These are phyloP conservation scores for Elsinoe necatrix DNA, from an alignment of 2,329 filamentous ascomycete genomes.

Conservation along the genomic window DNA sequence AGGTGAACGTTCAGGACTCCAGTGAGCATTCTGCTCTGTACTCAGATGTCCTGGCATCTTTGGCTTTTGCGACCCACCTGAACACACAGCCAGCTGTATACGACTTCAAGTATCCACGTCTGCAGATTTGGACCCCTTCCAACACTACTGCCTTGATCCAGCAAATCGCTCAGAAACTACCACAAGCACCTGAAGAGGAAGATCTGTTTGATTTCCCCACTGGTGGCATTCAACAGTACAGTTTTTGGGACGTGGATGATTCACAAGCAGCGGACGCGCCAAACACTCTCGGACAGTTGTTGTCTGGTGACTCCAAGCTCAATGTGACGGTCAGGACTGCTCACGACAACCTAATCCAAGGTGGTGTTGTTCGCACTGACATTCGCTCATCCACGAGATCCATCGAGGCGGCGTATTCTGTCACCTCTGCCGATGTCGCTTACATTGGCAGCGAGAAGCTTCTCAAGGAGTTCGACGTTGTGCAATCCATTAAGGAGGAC, in stretches of 20 bases:
- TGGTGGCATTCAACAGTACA: constrained; percentile 64
- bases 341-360: constrained; percentile 58
- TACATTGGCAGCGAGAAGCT: constrained; percentile 74
- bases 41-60: constrained; percentile 78
- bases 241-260: constrained; percentile 85
- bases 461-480: constrained; percentile 66
- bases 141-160: constrained; percentile 43
- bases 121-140: constrained; percentile 54
- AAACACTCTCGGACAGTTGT: constrained; percentile 49
- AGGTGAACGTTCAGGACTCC: constrained; percentile 63
- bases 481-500: constrained; percentile 59
- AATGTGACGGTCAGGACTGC: constrained; percentile 53
- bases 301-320: constrained; percentile 52
- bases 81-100: constrained; percentile 55
- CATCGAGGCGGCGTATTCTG: constrained; percentile 73
- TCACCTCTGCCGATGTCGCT: constrained; percentile 69
- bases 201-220: constrained; percentile 35
- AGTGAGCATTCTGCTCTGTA: constrained; percentile 79
- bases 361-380: constrained; percentile 75
- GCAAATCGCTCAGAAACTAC: constrained; percentile 35
- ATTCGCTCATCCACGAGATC: constrained; percentile 74
- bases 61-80: constrained; percentile 68
- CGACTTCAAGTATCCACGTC: constrained; percentile 84
- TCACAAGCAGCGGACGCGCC: constrained; percentile 60
- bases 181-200: constrained; percentile 30